These are phyloP conservation scores for Candida dajiaensis DNA, from an alignment of 805 yeast species.

Conservation along the genomic window DNA sequence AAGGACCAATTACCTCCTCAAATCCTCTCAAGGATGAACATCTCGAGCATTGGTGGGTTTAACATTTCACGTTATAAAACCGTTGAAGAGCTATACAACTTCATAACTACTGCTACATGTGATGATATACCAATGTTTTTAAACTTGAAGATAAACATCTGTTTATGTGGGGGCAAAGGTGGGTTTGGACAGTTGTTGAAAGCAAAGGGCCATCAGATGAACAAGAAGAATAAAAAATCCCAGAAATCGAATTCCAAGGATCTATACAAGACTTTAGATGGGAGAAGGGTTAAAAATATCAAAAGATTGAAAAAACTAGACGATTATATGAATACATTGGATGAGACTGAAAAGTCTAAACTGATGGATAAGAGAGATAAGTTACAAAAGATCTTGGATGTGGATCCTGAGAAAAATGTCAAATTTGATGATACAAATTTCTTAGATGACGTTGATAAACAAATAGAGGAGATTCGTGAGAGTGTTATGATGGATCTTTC, in stretches of 20 bases:
- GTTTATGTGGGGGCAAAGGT: constrained; percentile 47
- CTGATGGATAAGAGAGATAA: constrained; percentile 32
- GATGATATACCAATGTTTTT: constrained; percentile 3
- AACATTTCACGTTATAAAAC: constrained; percentile 6
- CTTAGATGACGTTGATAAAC: constrained; percentile 34
- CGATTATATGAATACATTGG: constrained; percentile 15
- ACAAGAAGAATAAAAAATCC: constrained; percentile 20
- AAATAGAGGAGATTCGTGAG: constrained; percentile 28
- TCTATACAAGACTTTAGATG: constrained; percentile 35
- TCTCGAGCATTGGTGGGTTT: constrained; percentile 12
- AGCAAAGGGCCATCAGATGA: constrained; percentile 34
- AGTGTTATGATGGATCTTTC: constrained; percentile 18
- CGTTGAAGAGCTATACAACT: constrained; percentile 6
- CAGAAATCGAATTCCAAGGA: constrained; percentile 24
- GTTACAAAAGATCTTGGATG: constrained; percentile 28
- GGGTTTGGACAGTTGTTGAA: constrained; percentile 40
- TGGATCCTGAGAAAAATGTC: constrained; percentile 22
- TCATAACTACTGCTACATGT: neutral
- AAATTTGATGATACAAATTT: constrained; percentile 32
- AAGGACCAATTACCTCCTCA: constrained; percentile 7
- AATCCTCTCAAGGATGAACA: constrained; percentile 1
- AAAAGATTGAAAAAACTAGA: constrained; percentile 33
- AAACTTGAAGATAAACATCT: constrained; percentile 28
- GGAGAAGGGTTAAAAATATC: constrained; percentile 31
- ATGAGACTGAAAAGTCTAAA: constrained; percentile 13